Evolutionary conservation across 371 early-diverging fungal species (phyloP).

Genomic region (Choanephora cucurbitarum): DNA sequence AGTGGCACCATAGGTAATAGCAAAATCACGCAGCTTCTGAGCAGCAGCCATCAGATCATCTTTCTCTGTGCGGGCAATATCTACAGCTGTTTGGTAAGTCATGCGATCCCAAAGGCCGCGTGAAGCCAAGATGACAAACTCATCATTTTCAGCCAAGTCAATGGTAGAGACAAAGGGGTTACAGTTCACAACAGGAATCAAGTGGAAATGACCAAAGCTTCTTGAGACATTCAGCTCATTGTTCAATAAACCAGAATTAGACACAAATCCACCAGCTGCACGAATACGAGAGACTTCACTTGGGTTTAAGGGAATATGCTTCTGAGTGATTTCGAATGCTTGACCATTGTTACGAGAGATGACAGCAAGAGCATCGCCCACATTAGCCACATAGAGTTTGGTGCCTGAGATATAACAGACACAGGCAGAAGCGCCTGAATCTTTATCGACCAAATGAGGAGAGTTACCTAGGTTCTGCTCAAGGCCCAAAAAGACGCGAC

Average conservation of each 20-base stretch:
- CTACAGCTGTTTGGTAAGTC: conserved; percentile 81
- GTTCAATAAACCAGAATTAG: conserved; percentile 74
- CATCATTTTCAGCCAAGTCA: conserved; percentile 81
- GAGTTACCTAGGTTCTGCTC: conserved; percentile 73
- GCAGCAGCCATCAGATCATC: conserved; percentile 81
- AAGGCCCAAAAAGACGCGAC: conserved; percentile 75
- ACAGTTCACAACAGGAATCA: conserved; percentile 84
- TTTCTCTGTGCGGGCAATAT: conserved; percentile 78
- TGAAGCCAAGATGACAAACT: conserved; percentile 89
- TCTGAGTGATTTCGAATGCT: conserved; percentile 73
- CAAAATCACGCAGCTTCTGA: conserved; percentile 83
- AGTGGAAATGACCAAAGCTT: conserved; percentile 85
- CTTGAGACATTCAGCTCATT: conserved; percentile 78
- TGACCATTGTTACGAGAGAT: conserved; percentile 76
- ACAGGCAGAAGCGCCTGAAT: conserved; percentile 71
- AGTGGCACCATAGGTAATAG: conserved; percentile 84
- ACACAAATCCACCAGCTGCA: conserved; percentile 81
- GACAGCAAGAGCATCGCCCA: conserved; percentile 89
- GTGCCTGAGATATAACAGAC: conserved; percentile 82
- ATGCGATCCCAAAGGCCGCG: conserved; percentile 84
- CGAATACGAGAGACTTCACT: conserved; percentile 82
- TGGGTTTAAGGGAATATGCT: conserved; percentile 72
- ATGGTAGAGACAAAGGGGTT: conserved; percentile 80
- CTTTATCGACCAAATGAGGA: conserved; percentile 49
- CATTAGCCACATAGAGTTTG: conserved; percentile 85